Base-by-base conservation (phyloP, 1,284 basidiomycete genomes). In the Trichosporon ovoides region DNA sequence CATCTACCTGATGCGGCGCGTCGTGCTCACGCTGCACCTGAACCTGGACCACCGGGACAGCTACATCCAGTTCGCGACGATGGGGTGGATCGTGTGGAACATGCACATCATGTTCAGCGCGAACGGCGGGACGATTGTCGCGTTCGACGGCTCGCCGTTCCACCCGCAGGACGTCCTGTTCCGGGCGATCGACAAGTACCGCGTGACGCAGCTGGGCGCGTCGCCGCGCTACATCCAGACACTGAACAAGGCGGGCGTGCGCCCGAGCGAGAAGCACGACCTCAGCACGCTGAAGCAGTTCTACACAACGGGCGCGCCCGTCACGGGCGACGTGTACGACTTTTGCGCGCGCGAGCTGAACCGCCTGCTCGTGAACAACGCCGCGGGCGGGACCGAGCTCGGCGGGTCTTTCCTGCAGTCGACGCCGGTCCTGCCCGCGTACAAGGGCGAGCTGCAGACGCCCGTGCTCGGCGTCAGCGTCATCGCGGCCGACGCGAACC, bases 51-150 rank as follows among this genome's bases (percentile, higher is more conserved):
- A 69, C 19, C 50, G 60, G 16, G 71, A 73, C 57, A n/a, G 50
- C 13, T 69, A 68, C 28, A 56, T 73, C 2, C 72, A 74, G 57
- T 65, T 74, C 43, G 68, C 72, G 1, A 69, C 66, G 38, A 66
- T 65, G 63, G 66, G 66, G 4, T 75, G 73, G 73, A 71, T 74
- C 58, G 72, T 74, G 63, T 73, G 71, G 69, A 57, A 69, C 52
- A 65, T 70, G 54, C 66, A 68, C 52, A 60, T 69, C 57, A 62
- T 66, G 20, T 63, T 64, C 38, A 52, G 68, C 12, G 56, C 60
- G 2, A 65, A 65, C 28, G 72, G 73, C 9, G 63, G 63, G 19
- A 68, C 68, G 2, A 62, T 69, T 2, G 62, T 75, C 3, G 61
- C 68, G 6, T 75, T 73, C 62, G 73, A 75, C 57, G 73, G 73